These are phyloP conservation scores for Hydnomerulius pinastri DNA, from an alignment of 768 basidiomycete species.

Conservation along the genomic window DNA sequence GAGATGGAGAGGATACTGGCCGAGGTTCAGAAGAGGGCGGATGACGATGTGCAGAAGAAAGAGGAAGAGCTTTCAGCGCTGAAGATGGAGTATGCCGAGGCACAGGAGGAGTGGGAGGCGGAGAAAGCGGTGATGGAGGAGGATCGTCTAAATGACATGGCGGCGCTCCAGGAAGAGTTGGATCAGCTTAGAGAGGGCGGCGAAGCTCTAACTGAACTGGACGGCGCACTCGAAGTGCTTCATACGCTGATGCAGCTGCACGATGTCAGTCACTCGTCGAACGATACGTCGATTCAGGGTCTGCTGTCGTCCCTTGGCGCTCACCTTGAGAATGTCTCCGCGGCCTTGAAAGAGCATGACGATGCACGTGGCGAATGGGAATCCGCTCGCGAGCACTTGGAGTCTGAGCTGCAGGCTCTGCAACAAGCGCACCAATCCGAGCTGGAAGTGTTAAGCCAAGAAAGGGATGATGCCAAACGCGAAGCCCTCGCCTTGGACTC, in stretches of 20 bases:
- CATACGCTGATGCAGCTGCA: slow-evolving; percentile 56
- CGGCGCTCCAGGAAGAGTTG: slow-evolving; percentile 48
- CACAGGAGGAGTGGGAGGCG: slow-evolving; percentile 51
- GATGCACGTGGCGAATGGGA: slow-evolving; percentile 53
- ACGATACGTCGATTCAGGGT: slow-evolving; percentile 51
- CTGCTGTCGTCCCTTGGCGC: slow-evolving; percentile 49
- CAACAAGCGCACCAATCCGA: slow-evolving; percentile 53
- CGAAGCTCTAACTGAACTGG: slow-evolving; percentile 50
- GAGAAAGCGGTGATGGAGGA: slow-evolving; percentile 52
- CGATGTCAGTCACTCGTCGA: slow-evolving; percentile 50
- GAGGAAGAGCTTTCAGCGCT: slow-evolving; percentile 41
- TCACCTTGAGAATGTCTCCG: slow-evolving; percentile 53
- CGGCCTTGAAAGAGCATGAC: slow-evolving; percentile 43
- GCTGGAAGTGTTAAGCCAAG: slow-evolving; percentile 53
- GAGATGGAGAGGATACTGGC: slow-evolving; percentile 42
- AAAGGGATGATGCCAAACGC: slow-evolving; percentile 50
- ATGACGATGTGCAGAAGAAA: slow-evolving; percentile 43
- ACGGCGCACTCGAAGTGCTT: slow-evolving; percentile 49
- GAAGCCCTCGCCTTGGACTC: slow-evolving; percentile 41
- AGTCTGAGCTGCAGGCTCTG: slow-evolving; percentile 49
- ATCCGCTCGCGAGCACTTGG: slow-evolving; percentile 42
- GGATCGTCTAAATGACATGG: slow-evolving; percentile 49
- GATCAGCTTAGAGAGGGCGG: slow-evolving; percentile 42
- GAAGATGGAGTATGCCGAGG: slow-evolving; percentile 41
- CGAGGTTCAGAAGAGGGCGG: slow-evolving; percentile 35